phyloP scores from a whole-genome alignment of 768 basidiomycete species.

The Boletus tomentosulus region DNA sequence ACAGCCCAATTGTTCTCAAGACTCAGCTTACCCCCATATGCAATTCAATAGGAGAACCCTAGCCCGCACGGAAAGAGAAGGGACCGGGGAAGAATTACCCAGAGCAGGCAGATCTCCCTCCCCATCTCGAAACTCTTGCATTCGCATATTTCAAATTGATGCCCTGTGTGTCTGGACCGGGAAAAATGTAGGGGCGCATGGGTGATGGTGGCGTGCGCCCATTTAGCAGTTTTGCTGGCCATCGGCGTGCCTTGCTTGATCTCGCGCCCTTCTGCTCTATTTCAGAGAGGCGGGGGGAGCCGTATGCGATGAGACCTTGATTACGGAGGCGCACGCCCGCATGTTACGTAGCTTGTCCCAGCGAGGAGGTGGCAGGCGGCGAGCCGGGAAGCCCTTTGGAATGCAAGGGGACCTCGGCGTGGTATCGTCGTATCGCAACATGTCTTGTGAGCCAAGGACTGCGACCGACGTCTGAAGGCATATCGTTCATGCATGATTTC shows the following conservation, averaged over 20 bases:
- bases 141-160: constrained; percentile 1
- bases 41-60: neutral
- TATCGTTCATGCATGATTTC: neutral
- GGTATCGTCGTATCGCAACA: neutral
- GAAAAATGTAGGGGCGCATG: neutral
- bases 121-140: constrained; percentile 2
- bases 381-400: neutral
- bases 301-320: neutral
- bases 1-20: neutral
- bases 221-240: neutral
- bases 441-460: neutral
- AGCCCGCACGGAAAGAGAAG: neutral
- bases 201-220: neutral
- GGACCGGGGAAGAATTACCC: neutral
- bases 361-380: neutral
- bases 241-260: neutral
- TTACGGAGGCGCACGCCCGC: neutral
- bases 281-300: neutral
- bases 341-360: neutral
- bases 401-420: neutral
- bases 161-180: neutral
- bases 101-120: neutral
- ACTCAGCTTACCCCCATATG: neutral
- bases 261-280: neutral
- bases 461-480: neutral